Evolutionary conservation across 768 basidiomycete genomes (phyloP).

Genomic region (Gloeophyllum trabeum): DNA sequence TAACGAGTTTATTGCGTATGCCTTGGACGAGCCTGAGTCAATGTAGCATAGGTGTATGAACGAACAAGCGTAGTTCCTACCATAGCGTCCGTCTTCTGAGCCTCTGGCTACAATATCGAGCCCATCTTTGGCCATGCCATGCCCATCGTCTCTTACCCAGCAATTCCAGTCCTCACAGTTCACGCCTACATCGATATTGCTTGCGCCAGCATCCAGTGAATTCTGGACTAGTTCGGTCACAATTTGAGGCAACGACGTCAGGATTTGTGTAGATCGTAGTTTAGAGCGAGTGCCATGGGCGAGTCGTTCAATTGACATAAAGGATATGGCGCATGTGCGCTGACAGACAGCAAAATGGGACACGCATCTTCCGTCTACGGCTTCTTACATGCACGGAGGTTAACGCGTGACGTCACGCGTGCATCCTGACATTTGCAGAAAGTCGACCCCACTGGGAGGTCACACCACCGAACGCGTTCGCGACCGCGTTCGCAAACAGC

Average conservation of each 20-base stretch:
- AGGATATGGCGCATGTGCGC: no score
- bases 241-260: conserved; percentile 73
- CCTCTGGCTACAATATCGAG: conserved; percentile 42
- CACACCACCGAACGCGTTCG: no score
- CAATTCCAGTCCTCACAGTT: conserved; percentile 72
- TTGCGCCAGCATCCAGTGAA: conserved; percentile 71
- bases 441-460: no score
- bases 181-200: conserved; percentile 57
- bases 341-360: no score
- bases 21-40: conserved; percentile 73
- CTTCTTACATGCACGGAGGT: no score
- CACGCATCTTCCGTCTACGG: no score
- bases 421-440: no score
- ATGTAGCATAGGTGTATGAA: conserved; percentile 22
- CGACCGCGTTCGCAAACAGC: no score
- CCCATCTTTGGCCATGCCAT: conserved; percentile 55
- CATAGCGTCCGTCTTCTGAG: conserved; percentile 48
- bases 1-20: conserved; percentile 37
- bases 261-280: conserved; percentile 73
- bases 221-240: conserved; percentile 87
- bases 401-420: no score
- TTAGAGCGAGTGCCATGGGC: conserved; percentile 41
- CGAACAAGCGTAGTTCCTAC: conserved; percentile 27
- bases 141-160: conserved; percentile 81
- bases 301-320: not conserved